Evolutionary conservation across 2,329 filamentous ascomycete species (phyloP).

Genomic region (Phyllosticta citriasiana): DNA sequence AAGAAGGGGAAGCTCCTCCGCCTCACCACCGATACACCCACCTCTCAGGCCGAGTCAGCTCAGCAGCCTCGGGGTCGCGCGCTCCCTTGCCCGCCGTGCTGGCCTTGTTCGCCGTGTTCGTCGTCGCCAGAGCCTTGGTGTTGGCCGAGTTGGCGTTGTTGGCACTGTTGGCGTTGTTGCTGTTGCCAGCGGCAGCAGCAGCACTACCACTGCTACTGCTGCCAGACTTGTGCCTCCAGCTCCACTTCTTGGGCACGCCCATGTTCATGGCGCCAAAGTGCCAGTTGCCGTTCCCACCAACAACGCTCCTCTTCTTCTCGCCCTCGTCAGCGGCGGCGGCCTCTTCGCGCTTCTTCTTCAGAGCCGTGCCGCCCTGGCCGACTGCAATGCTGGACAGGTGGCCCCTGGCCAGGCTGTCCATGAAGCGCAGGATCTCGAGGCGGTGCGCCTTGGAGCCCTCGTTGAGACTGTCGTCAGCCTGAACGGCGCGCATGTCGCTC

Average conservation of each 20-base stretch:
- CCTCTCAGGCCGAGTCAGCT: not conserved
- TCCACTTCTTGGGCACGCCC: not conserved
- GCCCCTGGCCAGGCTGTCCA: not conserved
- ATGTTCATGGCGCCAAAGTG: not conserved
- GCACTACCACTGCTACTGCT: too few species aligned
- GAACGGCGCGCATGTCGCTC: not conserved
- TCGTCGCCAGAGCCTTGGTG: not conserved
- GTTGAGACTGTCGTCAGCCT: slow-evolving; percentile 17
- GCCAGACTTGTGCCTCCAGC: not conserved
- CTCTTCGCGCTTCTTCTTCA: not conserved
- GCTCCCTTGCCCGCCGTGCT: not conserved
- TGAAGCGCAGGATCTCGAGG: not conserved
- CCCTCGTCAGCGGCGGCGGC: not conserved
- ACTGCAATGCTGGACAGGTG: not conserved
- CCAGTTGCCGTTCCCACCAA: not conserved
- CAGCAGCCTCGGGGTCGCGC: not conserved
- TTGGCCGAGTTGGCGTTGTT: not conserved
- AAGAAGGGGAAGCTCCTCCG: not conserved
- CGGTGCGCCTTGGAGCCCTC: not conserved
- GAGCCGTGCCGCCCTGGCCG: not conserved
- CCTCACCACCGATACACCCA: not conserved
- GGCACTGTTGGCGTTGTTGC: not conserved
- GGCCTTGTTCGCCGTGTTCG: not conserved
- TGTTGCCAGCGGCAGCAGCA: not conserved
- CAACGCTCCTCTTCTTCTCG: not conserved